Percentiles rank a stretch among this genome's conserved stretches.
These are phyloP conservation scores for Anisodus tanguticus DNA, from an alignment of 257 asterid species.

Conservation along the genomic window DNA sequence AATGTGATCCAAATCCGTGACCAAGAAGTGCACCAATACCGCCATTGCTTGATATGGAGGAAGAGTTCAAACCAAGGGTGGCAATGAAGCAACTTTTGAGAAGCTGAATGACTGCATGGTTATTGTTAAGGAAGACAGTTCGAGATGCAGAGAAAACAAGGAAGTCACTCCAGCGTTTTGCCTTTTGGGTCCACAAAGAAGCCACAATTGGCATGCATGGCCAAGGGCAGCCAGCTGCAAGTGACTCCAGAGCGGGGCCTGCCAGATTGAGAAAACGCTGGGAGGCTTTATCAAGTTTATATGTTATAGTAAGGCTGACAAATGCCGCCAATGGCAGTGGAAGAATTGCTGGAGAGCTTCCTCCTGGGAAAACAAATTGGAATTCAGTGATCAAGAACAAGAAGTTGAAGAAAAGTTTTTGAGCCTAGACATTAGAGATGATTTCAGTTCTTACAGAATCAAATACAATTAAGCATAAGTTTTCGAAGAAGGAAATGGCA, in stretches of 20 bases:
- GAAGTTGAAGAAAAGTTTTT: slow-evolving; percentile 15
- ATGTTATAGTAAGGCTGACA: slow-evolving; percentile 96
- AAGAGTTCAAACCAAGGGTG: slow-evolving; percentile 61
- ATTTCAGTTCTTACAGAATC: slow-evolving; percentile 9
- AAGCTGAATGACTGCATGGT: slow-evolving; percentile 86
- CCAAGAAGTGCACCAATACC: slow-evolving; percentile 94
- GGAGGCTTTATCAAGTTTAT: slow-evolving; percentile 90
- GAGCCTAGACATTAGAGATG: slow-evolving; percentile 5
- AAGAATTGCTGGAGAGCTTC: slow-evolving; percentile 82
- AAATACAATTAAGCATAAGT: background rate
- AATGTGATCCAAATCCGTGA: slow-evolving; percentile 96
- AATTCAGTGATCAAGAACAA: slow-evolving; percentile 21
- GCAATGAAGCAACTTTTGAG: slow-evolving; percentile 79
- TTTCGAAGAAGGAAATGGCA: background rate
- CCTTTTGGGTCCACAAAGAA: slow-evolving; percentile 96
- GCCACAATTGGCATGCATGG: slow-evolving; percentile 99
- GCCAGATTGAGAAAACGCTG: slow-evolving; percentile 95
- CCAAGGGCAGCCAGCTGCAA: slow-evolving; percentile 99
- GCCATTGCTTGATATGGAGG: slow-evolving; percentile 70
- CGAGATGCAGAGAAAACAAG: slow-evolving; percentile 94
- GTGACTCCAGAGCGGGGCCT: slow-evolving; percentile 94
- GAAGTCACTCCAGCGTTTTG: slow-evolving; percentile 89
- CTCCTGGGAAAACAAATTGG: slow-evolving; percentile 55
- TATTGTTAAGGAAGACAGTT: slow-evolving; percentile 92
- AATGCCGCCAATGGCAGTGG: slow-evolving; percentile 98